Base-by-base conservation (phyloP, 1,139 yeast species). In the Pichia sp. region DNA sequence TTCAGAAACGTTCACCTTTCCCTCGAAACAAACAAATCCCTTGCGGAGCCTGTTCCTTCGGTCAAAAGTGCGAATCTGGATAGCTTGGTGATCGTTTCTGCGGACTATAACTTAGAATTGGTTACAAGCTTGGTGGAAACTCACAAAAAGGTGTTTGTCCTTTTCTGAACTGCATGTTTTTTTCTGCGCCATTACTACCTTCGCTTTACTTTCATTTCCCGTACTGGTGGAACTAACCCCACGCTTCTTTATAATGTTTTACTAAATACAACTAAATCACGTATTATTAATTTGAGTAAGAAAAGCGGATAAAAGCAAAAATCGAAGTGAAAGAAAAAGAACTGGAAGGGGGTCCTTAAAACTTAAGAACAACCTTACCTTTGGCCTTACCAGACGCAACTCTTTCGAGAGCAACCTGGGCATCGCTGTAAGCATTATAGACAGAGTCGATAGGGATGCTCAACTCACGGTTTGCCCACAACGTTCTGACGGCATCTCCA, bases 351-450 rank as follows among this genome's bases (percentile, higher is more conserved):
- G 26, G 26, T 23, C 34, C n/a, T 41, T 41, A 53, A 43, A 59
- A 54, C 32, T 53, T 44, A 13, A 58, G 30, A 7, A 87, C 76
- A 45, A 87, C 74, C 66, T 87, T 87, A 43, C 95, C 95, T 56
- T 74, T 75, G 4, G 85, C 83, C 51, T 69, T 73, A 54, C 80
- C 79, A 16, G 74, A 67, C 15, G 66, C 68, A 42, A 85, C 66
- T 57, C 70, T 72, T 6, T 77, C 77, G 52, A 78, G 64, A 0
- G 89, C 93, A 5, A 71, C 65, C 49, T 76, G 64, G 61, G 70
- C 79, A 15, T 84, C 76, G n/a, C 61, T 54, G 4, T 72, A 76
- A 62, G 85, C 75, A 5, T 74, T 66, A 60, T 72, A 76, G 29
- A 77, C 77, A 11, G 82, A 73, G 66, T 86, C 93, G 49, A 87